Percentiles rank a stretch among this genome's conserved stretches.
Evolutionary conservation across 805 yeast genomes (phyloP).

Genomic region (Metschnikowia amazonensis): DNA sequence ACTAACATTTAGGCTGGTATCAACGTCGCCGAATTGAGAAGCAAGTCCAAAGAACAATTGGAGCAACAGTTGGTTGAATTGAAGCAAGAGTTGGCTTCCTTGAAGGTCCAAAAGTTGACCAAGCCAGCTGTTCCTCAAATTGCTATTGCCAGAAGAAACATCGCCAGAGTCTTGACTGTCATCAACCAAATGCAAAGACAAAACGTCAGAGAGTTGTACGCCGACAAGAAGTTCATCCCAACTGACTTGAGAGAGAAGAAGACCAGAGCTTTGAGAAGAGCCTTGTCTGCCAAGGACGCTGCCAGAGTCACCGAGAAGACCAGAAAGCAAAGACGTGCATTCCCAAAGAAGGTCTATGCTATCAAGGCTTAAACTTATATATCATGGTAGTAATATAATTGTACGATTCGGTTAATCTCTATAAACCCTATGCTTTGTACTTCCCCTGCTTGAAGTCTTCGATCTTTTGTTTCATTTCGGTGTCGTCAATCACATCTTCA

Average conservation of each 20-base stretch:
- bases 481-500: conserved; percentile 82
- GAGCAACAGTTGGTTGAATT: conserved; percentile 90
- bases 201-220: conserved; percentile 90
- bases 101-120: conserved; percentile 93
- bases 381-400: conserved; percentile 21
- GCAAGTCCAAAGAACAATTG: conserved; percentile 95
- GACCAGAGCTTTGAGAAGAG: conserved; percentile 99
- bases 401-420: conserved; percentile 16
- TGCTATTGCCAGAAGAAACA: conserved; percentile 95
- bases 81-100: conserved; percentile 93
- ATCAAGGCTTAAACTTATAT: conserved; percentile 79
- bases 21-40: conserved; percentile 94
- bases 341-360: conserved; percentile 98
- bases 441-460: conserved; percentile 50
- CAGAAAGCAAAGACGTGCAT: conserved; percentile 87
- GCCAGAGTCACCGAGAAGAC: conserved; percentile 79
- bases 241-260: conserved; percentile 99
- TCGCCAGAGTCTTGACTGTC: conserved; percentile 96
- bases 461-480: conserved; percentile 60
- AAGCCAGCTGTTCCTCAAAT: conserved; percentile 93
- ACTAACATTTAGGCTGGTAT: conserved; percentile 66
- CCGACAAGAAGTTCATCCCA: conserved; percentile 93
- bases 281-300: conserved; percentile 84
- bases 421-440: not conserved
- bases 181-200: conserved; percentile 96